Evolutionary conservation across 441 rosid genomes (phyloP), one percentile per base, ranked within the genome.

Genomic region (Arabidopsis hybrid): DNA sequence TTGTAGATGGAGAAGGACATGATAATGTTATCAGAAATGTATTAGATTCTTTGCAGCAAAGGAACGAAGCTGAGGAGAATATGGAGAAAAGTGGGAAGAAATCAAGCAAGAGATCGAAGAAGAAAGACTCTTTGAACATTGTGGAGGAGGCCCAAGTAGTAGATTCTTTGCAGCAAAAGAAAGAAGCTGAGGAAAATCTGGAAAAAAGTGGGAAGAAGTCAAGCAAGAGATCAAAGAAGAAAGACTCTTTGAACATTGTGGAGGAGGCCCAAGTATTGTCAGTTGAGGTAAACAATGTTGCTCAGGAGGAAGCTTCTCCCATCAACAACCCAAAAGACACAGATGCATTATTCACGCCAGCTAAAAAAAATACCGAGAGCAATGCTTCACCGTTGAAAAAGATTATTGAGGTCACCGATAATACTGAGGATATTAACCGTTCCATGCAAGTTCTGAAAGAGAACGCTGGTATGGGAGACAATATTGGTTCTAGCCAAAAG

Each of bases 11-110:
- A 51, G 77, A 72, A 38, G 77, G 5, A 59, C 26, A 73, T 53
- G 77, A 72, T 55, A 53, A 45, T 59, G 77, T 72, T 60, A 77
- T 77, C 39, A 72, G 76, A 59, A 36, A 71, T 31, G 65, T 77
- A 12, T 52, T 77, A 59, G 73, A 77, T 58, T 71, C 73, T 66
- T 60, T 77, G 73, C 73, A 66, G 32, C 69, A 78, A 45, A 61
- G 5, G 46, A 38, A 66, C 5, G 70, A 72, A 66, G 11, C 52
- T 17, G 59, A 72, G 55, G 77, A 18, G 45, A 72, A 45, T 46
- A 4, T 78, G 21, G 70, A 26, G 8, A 67, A 39, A 67, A 47
- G 9, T n/a, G 73, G 0, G 60, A 67, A 78, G 70, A 78, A 72
- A 46, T 60, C 74, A 38, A 78, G 73, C 65, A 78, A 60, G 77